Evolutionary conservation across 805 yeast species (phyloP).

Genomic region (Candida sakaeoensis): DNA sequence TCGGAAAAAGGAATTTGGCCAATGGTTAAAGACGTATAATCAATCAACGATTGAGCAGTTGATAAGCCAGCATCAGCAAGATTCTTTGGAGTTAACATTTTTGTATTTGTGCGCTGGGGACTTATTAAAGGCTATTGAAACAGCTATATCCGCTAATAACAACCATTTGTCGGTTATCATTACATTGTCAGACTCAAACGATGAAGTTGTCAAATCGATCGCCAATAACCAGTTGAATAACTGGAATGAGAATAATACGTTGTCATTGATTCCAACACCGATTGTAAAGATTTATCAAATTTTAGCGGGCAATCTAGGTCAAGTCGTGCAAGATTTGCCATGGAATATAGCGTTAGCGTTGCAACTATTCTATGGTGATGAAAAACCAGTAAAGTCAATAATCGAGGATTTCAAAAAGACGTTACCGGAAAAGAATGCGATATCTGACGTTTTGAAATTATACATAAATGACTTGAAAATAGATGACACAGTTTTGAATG

Average conservation of each 20-base stretch:
- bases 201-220: constrained; percentile 47
- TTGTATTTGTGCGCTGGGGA: constrained; percentile 51
- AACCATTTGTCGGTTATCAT: constrained; percentile 68
- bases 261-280: constrained; percentile 46
- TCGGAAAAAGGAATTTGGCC: constrained; percentile 13
- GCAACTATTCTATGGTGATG: constrained; percentile 59
- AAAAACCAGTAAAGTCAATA: constrained; percentile 3
- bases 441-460: constrained; percentile 20
- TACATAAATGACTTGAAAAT: constrained; percentile 8
- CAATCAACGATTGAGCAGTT: constrained; percentile 27
- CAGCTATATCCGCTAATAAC: constrained; percentile 60
- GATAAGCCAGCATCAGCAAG: constrained; percentile 20
- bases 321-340: constrained; percentile 45
- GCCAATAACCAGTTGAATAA: constrained; percentile 61
- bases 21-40: constrained; percentile 47
- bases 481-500: constrained; percentile 22
- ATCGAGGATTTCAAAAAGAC: constrained; percentile 10
- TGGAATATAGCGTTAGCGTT: constrained; percentile 67
- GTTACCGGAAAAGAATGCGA: constrained; percentile 14
- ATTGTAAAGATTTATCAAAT: constrained; percentile 61
- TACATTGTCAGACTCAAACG: constrained; percentile 70
- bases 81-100: constrained; percentile 51
- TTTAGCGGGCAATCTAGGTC: constrained; percentile 49
- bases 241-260: constrained; percentile 48
- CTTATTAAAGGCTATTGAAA: constrained; percentile 55